A percentile compares a stretch with the other conserved stretches of the same genome.
These are phyloP conservation scores for Kodamaea leandrae DNA, from an alignment of 805 yeast species.

Conservation along the genomic window DNA sequence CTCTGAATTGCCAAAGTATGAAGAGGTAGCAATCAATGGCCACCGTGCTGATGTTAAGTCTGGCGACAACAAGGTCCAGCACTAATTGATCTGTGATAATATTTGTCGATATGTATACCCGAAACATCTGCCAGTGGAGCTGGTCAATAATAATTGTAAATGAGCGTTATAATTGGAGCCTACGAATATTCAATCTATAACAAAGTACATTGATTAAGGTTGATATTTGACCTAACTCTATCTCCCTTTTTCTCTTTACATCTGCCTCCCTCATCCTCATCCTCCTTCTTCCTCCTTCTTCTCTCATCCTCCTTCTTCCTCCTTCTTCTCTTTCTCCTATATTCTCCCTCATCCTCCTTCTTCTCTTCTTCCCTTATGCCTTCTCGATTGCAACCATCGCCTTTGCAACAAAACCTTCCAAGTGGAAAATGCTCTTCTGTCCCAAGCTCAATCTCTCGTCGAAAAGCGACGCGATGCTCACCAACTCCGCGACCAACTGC, in stretches of 20 bases:
- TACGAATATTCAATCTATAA: no score
- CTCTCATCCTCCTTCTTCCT: no score
- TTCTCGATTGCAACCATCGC: slow-evolving; percentile 74
- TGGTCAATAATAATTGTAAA: no score
- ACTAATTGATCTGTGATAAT: not conserved
- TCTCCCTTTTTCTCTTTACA: no score
- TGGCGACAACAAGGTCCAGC: slow-evolving; percentile 34
- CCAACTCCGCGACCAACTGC: slow-evolving; percentile 43
- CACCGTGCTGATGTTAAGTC: slow-evolving; percentile 12
- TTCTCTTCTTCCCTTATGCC: not conserved
- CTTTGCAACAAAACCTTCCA: slow-evolving; percentile 91
- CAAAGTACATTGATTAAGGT: no score
- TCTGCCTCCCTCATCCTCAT: no score
- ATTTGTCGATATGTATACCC: not conserved
- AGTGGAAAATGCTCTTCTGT: slow-evolving; percentile 84
- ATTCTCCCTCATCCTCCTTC: not conserved
- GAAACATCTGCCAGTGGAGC: no score
- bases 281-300: no score
- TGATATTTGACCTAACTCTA: no score
- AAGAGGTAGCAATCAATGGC: slow-evolving; percentile 20
- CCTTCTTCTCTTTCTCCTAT: not conserved
- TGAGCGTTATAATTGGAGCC: no score
- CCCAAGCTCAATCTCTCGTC: slow-evolving; percentile 90
- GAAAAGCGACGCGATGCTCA: slow-evolving; percentile 59
- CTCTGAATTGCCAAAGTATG: slow-evolving; percentile 20